Evolutionary conservation across 345 rosid species (phyloP).

Genomic region (Hypericum perforatum): DNA sequence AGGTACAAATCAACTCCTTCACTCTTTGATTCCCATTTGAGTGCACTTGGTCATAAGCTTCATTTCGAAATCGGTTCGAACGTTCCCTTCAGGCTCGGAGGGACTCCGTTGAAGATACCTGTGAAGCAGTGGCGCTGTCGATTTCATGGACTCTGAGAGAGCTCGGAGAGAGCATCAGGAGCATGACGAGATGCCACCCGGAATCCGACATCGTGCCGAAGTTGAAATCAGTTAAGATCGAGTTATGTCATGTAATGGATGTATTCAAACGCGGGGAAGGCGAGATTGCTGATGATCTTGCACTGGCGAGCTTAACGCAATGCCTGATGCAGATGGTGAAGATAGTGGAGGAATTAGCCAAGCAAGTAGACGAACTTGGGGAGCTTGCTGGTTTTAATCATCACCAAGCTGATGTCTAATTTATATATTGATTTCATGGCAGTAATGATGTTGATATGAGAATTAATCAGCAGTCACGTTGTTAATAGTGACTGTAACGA

Average conservation of each 20-base stretch:
- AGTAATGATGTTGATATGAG: no score
- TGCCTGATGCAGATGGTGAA: constrained; percentile 34
- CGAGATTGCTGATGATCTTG: constrained; percentile 28
- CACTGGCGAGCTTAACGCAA: constrained; percentile 37
- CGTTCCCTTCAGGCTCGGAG: constrained; percentile 18
- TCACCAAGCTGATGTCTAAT: no score
- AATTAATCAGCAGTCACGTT: no score
- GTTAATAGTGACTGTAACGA: no score
- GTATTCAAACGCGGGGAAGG: constrained; percentile 7
- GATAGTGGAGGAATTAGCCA: constrained; percentile 42
- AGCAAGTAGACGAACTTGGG: constrained; percentile 50
- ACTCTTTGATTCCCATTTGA: not conserved
- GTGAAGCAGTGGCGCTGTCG: constrained; percentile 24
- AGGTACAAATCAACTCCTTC: constrained; percentile 20
- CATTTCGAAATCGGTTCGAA: not conserved
- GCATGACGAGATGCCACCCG: constrained; percentile 34
- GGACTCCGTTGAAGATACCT: constrained; percentile 33
- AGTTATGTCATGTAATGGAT: constrained; percentile 20
- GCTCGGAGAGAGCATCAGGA: constrained; percentile 43
- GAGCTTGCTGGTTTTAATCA: constrained; percentile 30
- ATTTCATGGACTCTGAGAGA: constrained; percentile 40
- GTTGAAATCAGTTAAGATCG: constrained; percentile 35
- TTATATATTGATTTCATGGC: no score
- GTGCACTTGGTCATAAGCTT: not conserved
- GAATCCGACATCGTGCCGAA: constrained; percentile 21